phyloP scores from a whole-genome alignment of 2,329 filamentous ascomycete species.

The Phaeosphaeriaceae sp. region DNA sequence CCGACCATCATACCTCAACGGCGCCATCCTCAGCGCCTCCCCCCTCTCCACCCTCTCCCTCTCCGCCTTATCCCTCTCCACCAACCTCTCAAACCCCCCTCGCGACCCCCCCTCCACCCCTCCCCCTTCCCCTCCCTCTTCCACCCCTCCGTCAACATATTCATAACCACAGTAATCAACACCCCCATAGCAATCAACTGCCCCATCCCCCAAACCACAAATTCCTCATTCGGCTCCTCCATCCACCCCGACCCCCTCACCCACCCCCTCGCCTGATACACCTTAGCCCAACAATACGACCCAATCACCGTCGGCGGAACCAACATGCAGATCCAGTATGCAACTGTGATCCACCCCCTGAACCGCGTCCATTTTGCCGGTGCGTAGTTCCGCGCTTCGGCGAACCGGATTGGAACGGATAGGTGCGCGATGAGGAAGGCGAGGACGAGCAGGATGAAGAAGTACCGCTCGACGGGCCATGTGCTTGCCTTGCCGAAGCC shows the following conservation, averaged over 20 bases:
- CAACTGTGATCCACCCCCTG: constrained; percentile 2
- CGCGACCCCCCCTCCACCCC: not conserved
- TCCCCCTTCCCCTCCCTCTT: constrained; percentile 7
- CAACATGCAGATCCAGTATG: constrained; percentile 5
- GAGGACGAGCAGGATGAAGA: not conserved
- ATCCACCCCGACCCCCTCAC: constrained; percentile 7
- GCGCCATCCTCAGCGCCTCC: not conserved
- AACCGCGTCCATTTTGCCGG: not conserved
- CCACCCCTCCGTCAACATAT: constrained; percentile 1
- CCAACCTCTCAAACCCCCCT: not conserved
- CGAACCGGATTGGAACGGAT: not conserved
- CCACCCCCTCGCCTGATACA: constrained; percentile 4
- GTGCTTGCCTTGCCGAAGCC: too few relatives aligned
- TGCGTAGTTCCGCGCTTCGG: not conserved
- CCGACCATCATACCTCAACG: not conserved
- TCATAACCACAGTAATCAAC: constrained; percentile 3
- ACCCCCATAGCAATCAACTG: constrained; percentile 7
- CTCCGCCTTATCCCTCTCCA: not conserved
- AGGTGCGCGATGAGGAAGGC: constrained; percentile 3
- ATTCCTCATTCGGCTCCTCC: constrained; percentile 1
- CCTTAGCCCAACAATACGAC: constrained; percentile 3
- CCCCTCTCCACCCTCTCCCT: not conserved
- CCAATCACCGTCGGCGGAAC: constrained; percentile 3
- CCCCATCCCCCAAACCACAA: constrained; percentile 1
- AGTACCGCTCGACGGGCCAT: constrained; percentile 1